Evolutionary conservation across 2,329 filamentous ascomycete species (phyloP).

Genomic region (Colletotrichum liaoningense): DNA sequence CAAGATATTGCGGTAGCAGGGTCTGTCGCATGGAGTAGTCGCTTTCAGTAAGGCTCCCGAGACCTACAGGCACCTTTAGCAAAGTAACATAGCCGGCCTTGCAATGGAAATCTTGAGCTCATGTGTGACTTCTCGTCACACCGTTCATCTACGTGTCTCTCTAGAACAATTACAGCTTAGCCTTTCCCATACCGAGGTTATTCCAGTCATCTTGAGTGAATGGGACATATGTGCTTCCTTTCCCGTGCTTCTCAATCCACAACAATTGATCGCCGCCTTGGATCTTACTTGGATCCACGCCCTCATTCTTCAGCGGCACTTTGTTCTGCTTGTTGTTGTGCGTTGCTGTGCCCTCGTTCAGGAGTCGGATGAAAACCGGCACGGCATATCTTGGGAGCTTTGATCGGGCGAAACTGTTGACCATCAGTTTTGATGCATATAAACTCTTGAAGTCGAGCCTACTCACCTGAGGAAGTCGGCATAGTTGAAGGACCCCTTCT

Average conservation of each 20-base stretch:
- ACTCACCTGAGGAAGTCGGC: slow-evolving; percentile 64
- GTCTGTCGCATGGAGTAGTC: neutral
- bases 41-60: neutral
- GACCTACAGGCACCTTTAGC: neutral
- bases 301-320: slow-evolving; percentile 62
- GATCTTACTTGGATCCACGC: slow-evolving; percentile 24
- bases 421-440: neutral
- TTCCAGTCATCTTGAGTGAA: slow-evolving; percentile 71
- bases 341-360: slow-evolving; percentile 64
- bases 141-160: neutral
- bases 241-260: slow-evolving; percentile 65
- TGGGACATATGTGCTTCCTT: slow-evolving; percentile 65
- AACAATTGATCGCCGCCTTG: slow-evolving; percentile 53
- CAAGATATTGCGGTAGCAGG: neutral
- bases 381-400: slow-evolving; percentile 80
- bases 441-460: neutral
- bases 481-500: slow-evolving; percentile 66
- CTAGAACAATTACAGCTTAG: slow-evolving; percentile 16
- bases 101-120: neutral
- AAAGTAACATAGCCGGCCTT: neutral
- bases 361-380: slow-evolving; percentile 76
- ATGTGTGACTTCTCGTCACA: neutral
- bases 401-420: slow-evolving; percentile 60
- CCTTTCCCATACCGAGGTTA: slow-evolving; percentile 14
- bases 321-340: slow-evolving; percentile 89